phyloP scores from a whole-genome alignment of 2,329 filamentous ascomycete genomes.

The Thielaviopsis cerberus region DNA sequence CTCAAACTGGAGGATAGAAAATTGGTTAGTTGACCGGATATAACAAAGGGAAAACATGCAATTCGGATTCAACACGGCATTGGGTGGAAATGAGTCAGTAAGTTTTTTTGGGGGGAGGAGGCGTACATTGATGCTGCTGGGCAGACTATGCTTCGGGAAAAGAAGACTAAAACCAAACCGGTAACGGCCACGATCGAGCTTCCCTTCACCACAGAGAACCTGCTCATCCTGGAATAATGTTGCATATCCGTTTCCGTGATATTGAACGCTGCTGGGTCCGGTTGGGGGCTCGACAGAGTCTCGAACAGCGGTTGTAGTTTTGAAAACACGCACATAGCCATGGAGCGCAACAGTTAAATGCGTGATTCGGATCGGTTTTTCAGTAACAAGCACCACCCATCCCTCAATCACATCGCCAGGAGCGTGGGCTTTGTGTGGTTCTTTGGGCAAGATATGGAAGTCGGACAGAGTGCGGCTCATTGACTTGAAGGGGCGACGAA shows the following conservation, averaged over 20 bases:
- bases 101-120: not conserved
- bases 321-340: constrained; percentile 64
- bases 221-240: constrained; percentile 69
- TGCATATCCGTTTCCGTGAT: constrained; percentile 61
- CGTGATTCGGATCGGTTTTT: constrained; percentile 59
- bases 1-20: constrained; percentile 53
- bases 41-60: not conserved
- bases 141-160: constrained; percentile 49
- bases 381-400: constrained; percentile 50
- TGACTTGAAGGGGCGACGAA: constrained; percentile 30
- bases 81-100: not conserved
- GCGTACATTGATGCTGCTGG: constrained; percentile 89
- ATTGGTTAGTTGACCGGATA: not conserved
- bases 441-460: constrained; percentile 59
- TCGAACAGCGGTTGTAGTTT: constrained; percentile 41
- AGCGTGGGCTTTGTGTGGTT: constrained; percentile 58
- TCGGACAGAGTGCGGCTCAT: constrained; percentile 50
- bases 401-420: constrained; percentile 60
- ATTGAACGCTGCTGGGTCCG: constrained; percentile 21
- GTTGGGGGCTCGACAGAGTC: constrained; percentile 19
- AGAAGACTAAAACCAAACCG: constrained; percentile 62
- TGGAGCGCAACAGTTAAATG: constrained; percentile 63
- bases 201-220: constrained; percentile 60
- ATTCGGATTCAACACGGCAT: not conserved
- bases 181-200: constrained; percentile 54